phyloP scores from a whole-genome alignment of 1,284 basidiomycete species.

The Boletus austroedulis region DNA sequence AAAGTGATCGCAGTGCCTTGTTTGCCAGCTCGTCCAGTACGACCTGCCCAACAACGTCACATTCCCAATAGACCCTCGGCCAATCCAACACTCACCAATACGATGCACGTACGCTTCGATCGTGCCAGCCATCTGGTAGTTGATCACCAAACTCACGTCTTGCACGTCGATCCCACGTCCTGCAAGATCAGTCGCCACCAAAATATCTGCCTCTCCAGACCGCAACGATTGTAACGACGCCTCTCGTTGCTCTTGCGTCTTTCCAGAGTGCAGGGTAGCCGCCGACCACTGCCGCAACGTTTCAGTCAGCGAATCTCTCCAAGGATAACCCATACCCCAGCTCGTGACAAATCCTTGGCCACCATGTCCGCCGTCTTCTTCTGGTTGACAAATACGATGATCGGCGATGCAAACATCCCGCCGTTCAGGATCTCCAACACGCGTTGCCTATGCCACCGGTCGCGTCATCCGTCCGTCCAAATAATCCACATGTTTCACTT shows the following conservation, averaged over 20 bases:
- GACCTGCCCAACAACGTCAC: conserved; percentile 49
- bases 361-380: conserved; percentile 99
- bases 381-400: conserved; percentile 99
- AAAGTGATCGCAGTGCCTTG: conserved; percentile 92
- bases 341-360: conserved; percentile 84
- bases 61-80: neutral
- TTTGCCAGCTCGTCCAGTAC: conserved; percentile 97
- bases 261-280: conserved; percentile 92
- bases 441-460: conserved; percentile 52
- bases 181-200: conserved; percentile 97
- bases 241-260: conserved; percentile 96
- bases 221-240: conserved; percentile 85
- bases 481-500: conserved; percentile 4
- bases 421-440: conserved; percentile 90
- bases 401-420: conserved; percentile 80
- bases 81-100: conserved; percentile 61
- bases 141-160: conserved; percentile 93
- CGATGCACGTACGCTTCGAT: conserved; percentile 98
- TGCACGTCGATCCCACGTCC: conserved; percentile 99
- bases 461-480: conserved; percentile 7
- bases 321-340: conserved; percentile 54
- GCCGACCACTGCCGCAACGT: conserved; percentile 67
- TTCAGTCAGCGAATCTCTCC: conserved; percentile 14
- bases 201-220: conserved; percentile 76
- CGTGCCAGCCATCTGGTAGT: conserved; percentile 94